Percentiles rank a stretch among this genome's conserved stretches.
phyloP scores from a whole-genome alignment of 73 alveolate species.

The Paramecium sexaurelia region DNA sequence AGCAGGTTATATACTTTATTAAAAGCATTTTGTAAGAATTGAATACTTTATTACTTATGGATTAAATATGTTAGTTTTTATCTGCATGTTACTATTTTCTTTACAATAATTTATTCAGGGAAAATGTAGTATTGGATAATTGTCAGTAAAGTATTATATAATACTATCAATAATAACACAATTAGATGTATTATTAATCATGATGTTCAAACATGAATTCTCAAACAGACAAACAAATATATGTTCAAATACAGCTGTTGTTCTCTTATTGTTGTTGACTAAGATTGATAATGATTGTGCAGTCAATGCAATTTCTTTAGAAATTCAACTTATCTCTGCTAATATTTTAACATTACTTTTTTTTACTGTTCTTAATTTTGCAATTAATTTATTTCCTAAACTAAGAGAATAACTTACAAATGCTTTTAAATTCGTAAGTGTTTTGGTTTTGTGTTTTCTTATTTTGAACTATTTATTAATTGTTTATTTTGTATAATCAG shows the following conservation, averaged over 20 bases:
- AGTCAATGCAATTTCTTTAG: constrained; percentile 21
- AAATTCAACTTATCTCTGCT: background rate
- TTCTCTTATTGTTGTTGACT: background rate
- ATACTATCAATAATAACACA: background rate
- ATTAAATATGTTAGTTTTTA: background rate
- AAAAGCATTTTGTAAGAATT: constrained; percentile 51
- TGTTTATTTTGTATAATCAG: constrained; percentile 43
- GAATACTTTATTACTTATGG: constrained; percentile 44
- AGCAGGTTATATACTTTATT: constrained; percentile 34
- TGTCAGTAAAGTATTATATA: background rate
- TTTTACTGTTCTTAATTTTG: constrained; percentile 3
- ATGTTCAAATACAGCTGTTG: constrained; percentile 48
- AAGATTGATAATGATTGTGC: constrained; percentile 19
- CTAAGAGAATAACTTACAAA: constrained; percentile 18
- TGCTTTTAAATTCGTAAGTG: constrained; percentile 45
- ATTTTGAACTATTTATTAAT: constrained; percentile 14
- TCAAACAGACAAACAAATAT: constrained; percentile 32
- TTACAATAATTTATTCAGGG: background rate
- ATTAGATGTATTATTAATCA: constrained; percentile 15
- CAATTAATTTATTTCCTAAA: constrained; percentile 25
- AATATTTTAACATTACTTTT: background rate
- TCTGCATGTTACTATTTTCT: constrained; percentile 24
- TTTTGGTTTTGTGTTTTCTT: constrained; percentile 20
- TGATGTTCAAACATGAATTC: constrained; percentile 54
- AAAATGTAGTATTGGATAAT: background rate